Base-by-base conservation (phyloP, 176 grass and related monocot species). In the Oryza australiensis region DNA sequence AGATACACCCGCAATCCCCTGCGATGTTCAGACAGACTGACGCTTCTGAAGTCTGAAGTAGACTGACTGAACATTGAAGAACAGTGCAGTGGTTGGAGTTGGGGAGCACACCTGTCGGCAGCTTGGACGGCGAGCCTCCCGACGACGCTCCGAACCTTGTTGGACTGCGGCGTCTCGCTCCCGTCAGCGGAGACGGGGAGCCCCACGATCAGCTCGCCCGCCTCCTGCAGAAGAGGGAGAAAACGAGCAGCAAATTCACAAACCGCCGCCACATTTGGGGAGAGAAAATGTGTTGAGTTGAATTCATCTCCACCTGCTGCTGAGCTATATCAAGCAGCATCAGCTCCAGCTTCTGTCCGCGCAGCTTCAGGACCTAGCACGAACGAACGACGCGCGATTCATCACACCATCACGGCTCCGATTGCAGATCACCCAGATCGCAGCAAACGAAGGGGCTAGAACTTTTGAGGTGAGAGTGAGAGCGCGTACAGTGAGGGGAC, bases 1-100 rank as follows among this genome's bases (percentile, higher is more conserved):
- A 92, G 75, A 76, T 87, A 94, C 28, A 94, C 90, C 83, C 92
- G 92, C 88, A 94, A 86, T 16, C 92, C 95, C 78, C 95, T 97
- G 95, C 78, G 46, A 20, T 76, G 80, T 86, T 65, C 60, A 78
- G 86, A 82, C 29, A 76, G 73, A 66, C 7, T 0, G 6, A 40
- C 41, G 27, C 55, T 81, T 81, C 18, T 69, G 13, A 83, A 13
- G 11, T 80, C 23, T 68, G 14, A 84, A 16, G 3, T 16, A 16
- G 3, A 18, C 3, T 5, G 3, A 57, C 57, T 57, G 26, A 86
- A 79, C 40, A 70, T 68, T n/a, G 33, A 3, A 29, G 29, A 2
- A 14, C 20, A 40, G 24, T 26, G 51, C 40, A 35, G 10, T 22
- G 22, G 33, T 4, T 34, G 3, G 33, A 34, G 33, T 34, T 34